Conservation (phyloP, 176 grass and related monocot genomes). For the Canna indica region DNA sequence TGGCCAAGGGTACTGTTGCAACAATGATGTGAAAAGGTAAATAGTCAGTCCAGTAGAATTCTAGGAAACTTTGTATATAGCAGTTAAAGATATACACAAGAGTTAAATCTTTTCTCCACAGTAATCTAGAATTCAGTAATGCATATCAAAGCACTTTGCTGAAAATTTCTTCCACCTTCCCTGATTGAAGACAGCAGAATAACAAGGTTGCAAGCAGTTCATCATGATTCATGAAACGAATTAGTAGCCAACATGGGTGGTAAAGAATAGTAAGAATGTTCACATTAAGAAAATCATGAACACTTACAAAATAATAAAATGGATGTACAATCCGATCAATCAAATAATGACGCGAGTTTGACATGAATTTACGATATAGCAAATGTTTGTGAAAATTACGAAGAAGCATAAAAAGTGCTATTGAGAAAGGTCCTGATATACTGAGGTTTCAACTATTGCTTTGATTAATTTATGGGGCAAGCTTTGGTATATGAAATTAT, state of each 20-base stretch:
- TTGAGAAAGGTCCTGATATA: background rate
- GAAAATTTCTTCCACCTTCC: background rate
- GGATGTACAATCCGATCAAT: too few relatives aligned
- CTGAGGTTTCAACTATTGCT: background rate
- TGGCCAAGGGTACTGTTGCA: conserved; percentile 83
- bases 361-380: background rate
- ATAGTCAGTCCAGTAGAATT: background rate
- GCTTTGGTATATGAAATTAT: background rate
- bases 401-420: background rate
- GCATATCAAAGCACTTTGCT: background rate
- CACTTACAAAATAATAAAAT: too few relatives aligned
- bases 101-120: background rate
- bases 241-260: background rate
- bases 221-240: background rate
- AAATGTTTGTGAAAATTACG: too few relatives aligned
- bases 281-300: too few relatives aligned
- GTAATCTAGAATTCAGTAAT: background rate
- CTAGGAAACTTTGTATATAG: background rate
- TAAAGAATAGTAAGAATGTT: too few relatives aligned
- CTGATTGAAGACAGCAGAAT: too few relatives aligned
- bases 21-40: background rate
- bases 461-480: background rate
- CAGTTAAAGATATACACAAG: too few relatives aligned
- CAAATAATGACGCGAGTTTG: background rate
- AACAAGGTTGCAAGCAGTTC: background rate